Conservation (phyloP, 2,329 filamentous ascomycete species). For the Kalmusia sp. region DNA sequence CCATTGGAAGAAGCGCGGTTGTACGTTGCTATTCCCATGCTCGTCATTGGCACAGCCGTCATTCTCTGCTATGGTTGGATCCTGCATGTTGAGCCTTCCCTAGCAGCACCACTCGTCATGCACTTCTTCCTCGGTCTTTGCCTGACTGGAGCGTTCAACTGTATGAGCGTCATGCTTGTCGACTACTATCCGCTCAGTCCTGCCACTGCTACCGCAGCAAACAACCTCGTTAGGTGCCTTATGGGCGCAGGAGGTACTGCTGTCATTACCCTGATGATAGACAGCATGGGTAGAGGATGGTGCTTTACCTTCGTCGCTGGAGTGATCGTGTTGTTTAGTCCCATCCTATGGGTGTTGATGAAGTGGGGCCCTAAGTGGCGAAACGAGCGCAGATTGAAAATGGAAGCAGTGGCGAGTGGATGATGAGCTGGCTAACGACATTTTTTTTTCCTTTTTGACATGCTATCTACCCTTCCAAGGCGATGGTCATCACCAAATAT, state of each 20-base stretch:
- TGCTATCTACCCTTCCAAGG: neutral
- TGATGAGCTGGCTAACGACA: neutral
- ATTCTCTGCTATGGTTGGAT: conserved; percentile 51
- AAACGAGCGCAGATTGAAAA: conserved; percentile 44
- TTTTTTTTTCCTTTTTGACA: neutral
- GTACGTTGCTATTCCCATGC: conserved; percentile 41
- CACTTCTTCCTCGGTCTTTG: conserved; percentile 60
- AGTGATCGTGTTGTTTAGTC: conserved; percentile 47
- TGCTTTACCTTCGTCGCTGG: conserved; percentile 54
- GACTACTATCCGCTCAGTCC: conserved; percentile 47
- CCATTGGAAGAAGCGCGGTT: conserved; percentile 55
- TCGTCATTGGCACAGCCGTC: conserved; percentile 39
- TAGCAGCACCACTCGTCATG: conserved; percentile 52
- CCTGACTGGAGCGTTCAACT: conserved; percentile 65
- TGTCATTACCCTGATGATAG: conserved; percentile 45
- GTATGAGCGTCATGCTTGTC: conserved; percentile 45
- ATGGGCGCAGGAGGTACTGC: conserved; percentile 46
- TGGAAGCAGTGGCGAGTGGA: conserved; percentile 5
- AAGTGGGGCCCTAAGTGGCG: conserved; percentile 53
- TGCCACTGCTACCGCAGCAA: conserved; percentile 46
- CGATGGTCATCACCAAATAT: no score
- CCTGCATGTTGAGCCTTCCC: conserved; percentile 34
- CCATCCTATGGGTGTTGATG: conserved; percentile 51
- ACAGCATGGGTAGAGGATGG: conserved; percentile 48
- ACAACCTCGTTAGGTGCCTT: conserved; percentile 38